Evolutionary conservation across 768 basidiomycete genomes (phyloP).

Genomic region (Mrakia hoshinonis): DNA sequence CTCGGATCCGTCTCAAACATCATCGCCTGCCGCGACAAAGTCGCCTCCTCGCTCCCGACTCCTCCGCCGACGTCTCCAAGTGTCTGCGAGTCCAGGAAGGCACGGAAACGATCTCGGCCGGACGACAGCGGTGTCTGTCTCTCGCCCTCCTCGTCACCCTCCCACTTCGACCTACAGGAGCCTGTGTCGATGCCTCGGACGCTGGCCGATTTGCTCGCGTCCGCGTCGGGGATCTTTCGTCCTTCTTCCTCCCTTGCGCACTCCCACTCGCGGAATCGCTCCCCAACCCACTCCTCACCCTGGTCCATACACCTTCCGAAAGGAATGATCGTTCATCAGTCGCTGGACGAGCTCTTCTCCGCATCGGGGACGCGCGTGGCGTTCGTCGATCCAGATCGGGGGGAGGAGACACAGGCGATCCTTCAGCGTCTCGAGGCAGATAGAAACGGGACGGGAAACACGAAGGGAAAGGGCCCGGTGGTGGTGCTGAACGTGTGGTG

Average conservation of each 20-base stretch:
- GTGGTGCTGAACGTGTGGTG: slow-evolving; percentile 16
- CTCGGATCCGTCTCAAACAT: not conserved
- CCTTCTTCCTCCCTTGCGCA: no score
- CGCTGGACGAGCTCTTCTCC: not conserved
- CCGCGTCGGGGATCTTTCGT: no score
- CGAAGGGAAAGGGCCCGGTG: not conserved
- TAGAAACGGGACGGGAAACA: no score
- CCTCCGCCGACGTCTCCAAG: not conserved
- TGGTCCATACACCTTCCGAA: not conserved
- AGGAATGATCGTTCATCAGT: not conserved
- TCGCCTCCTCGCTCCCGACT: not conserved
- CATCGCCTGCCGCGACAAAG: not conserved
- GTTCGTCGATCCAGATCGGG: not conserved
- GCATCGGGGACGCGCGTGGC: not conserved
- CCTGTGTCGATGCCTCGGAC: no score
- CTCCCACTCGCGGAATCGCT: no score
- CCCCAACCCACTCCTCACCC: not conserved
- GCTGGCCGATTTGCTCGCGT: not conserved
- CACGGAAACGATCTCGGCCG: not conserved
- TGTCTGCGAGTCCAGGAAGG: not conserved
- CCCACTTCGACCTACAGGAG: no score
- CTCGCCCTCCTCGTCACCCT: not conserved
- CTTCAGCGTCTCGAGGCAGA: not conserved
- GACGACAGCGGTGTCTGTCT: slow-evolving; percentile 17
- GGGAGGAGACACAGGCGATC: not conserved